These are phyloP conservation scores for Rhizophagus prolifer DNA, from an alignment of 192 early-diverging fungal genomes.

Conservation along the genomic window DNA sequence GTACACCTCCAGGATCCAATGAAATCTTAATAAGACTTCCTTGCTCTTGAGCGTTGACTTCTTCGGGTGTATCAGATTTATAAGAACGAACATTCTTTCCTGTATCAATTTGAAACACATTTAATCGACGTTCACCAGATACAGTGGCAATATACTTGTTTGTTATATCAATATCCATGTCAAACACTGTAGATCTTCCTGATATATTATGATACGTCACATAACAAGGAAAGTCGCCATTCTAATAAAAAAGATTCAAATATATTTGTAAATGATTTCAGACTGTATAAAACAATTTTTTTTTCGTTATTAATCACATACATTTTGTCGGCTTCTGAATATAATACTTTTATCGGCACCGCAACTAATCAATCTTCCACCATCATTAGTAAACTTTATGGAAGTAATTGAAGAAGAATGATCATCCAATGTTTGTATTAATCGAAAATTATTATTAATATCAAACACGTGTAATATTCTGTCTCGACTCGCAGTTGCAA, in stretches of 20 bases:
- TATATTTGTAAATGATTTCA: no score
- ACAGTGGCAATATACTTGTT: slow-evolving; percentile 60
- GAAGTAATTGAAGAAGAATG: slow-evolving; percentile 81
- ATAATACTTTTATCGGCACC: slow-evolving; percentile 82
- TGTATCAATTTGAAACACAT: slow-evolving; percentile 55
- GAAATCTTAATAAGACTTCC: slow-evolving; percentile 64
- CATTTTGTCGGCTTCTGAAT: slow-evolving; percentile 53
- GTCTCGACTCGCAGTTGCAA: slow-evolving; percentile 78
- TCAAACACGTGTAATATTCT: slow-evolving; percentile 78
- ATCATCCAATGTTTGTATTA: slow-evolving; percentile 80
- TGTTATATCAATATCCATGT: slow-evolving; percentile 62
- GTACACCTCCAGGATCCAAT: slow-evolving; percentile 68
- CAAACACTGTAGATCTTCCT: slow-evolving; percentile 69
- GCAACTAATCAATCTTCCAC: slow-evolving; percentile 69
- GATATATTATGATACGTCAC: slow-evolving; percentile 68
- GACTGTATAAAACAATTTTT: neutral
- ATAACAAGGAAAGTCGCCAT: slow-evolving; percentile 37
- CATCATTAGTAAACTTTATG: slow-evolving; percentile 65
- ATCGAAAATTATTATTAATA: slow-evolving; percentile 50
- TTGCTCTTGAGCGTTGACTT: slow-evolving; percentile 43
- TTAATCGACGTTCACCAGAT: slow-evolving; percentile 70
- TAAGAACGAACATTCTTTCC: slow-evolving; percentile 66
- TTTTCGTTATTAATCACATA: slow-evolving; percentile 3
- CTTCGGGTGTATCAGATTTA: slow-evolving; percentile 54
- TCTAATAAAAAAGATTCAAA: no score